A percentile compares a stretch with the other conserved stretches of the same genome.
Conservation (phyloP, 306 rosid genomes). For the Amphicarpaea edgeworthii region DNA sequence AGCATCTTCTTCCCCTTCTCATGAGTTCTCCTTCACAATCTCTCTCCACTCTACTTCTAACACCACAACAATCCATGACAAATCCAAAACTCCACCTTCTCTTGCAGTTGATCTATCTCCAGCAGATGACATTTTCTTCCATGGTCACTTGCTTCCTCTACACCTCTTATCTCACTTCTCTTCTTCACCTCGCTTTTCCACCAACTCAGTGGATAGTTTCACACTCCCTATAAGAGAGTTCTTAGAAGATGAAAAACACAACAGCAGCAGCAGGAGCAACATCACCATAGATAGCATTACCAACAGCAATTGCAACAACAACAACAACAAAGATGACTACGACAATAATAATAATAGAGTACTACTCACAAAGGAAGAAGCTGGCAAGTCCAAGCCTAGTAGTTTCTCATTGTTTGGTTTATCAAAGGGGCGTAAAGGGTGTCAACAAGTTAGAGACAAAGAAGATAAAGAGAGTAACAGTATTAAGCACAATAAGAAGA, state of each 20-base stretch:
- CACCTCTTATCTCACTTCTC: slow-evolving; percentile 89
- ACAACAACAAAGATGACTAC: slow-evolving; percentile 36
- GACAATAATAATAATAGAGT: slow-evolving; percentile 21
- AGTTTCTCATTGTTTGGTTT: slow-evolving; percentile 78
- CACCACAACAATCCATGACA: slow-evolving; percentile 53
- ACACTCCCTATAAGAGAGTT: slow-evolving; percentile 65
- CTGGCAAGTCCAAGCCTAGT: slow-evolving; percentile 45
- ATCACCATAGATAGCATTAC: slow-evolving; percentile 24
- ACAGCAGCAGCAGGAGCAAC: slow-evolving; percentile 47
- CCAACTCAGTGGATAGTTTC: slow-evolving; percentile 70
- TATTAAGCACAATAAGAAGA: slow-evolving; percentile 57
- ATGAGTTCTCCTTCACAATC: slow-evolving; percentile 93
- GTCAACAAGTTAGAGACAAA: slow-evolving; percentile 52
- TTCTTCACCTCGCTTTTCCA: slow-evolving; percentile 81
- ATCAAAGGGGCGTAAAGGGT: slow-evolving; percentile 59
- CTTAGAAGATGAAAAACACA: slow-evolving; percentile 45
- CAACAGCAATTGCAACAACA: background rate
- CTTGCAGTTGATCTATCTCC: slow-evolving; percentile 88
- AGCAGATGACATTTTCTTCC: slow-evolving; percentile 98
- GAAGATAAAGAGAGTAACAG: slow-evolving; percentile 53
- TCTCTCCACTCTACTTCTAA: slow-evolving; percentile 77
- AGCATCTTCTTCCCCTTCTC: slow-evolving; percentile 84
- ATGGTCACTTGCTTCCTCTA: slow-evolving; percentile 95
- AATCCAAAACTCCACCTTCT: slow-evolving; percentile 55
- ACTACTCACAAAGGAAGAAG: slow-evolving; percentile 54